Base-by-base conservation (phyloP, 306 rosid genomes). In the Crotalaria pallida region DNA sequence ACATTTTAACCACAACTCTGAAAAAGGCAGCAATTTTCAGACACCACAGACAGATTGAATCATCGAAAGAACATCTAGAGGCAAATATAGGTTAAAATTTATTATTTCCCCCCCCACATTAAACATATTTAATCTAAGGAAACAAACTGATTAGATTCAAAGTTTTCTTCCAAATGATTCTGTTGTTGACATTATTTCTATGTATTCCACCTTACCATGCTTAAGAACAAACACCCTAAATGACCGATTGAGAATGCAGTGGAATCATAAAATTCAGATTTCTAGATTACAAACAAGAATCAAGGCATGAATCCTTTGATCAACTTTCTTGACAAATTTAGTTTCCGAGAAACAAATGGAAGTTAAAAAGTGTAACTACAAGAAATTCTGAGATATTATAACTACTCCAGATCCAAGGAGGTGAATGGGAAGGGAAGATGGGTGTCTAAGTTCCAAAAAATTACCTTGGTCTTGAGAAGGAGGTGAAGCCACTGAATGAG, bases 401-500 rank as follows among this genome's bases (percentile, higher is more conserved):
- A 56, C 18, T 49, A 26, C 38, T 49, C 63, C 52, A 56, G 33
- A 8, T 45, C 49, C 10, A 16, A 63, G 15, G 15, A 70, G 41
- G 51, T n/a, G 6, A 19, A 48, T 44, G 13, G 29, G 16, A 24
- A 8, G 45, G 38, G 24, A 27, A 38, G 58, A 62, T 55, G 47
- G 48, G 21, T 18, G 7, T 69, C 47, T 74, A 67, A 44, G 59
- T 60, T 61, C 23, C 45, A 29, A 33, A 33, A 83, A 64, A 5
- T 60, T 82, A 88, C 98, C 96, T 79, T 82, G 85, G 74, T 82
- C 88, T 64, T 81, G 79, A 48, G 93, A 77, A 44, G 98, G 96
- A 15, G 95, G 74, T 66, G 96, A 89, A 64, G 98, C 90, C 77
- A 56, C 71, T 18, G 66, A 56, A 69, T 31, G 75, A 59, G 93